Percentiles rank a stretch among this genome's conserved stretches.
Evolutionary conservation across 768 basidiomycete species (phyloP).

Genomic region (Tephrocybe sp.): DNA sequence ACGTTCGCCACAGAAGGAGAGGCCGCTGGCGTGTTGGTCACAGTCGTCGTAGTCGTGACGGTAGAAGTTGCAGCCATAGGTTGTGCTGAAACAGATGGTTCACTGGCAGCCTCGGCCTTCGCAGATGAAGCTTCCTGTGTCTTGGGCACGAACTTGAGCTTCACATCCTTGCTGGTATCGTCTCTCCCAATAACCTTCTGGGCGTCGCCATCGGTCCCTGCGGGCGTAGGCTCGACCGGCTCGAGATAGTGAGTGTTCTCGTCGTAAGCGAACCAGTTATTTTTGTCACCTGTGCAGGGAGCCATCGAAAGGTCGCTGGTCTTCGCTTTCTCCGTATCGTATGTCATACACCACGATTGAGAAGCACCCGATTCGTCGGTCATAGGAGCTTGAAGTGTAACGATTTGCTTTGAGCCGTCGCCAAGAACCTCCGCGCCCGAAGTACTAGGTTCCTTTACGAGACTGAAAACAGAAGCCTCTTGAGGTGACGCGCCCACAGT

Average conservation of each 20-base stretch:
- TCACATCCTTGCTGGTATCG: slow-evolving; percentile 40
- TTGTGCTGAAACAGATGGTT: neutral
- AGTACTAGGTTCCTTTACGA: slow-evolving; percentile 27
- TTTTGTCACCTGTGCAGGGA: slow-evolving; percentile 30
- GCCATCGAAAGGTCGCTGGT: slow-evolving; percentile 4
- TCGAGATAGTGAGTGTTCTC: slow-evolving; percentile 43
- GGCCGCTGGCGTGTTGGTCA: slow-evolving; percentile 21
- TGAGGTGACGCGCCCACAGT: slow-evolving; percentile 50
- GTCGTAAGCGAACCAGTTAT: slow-evolving; percentile 64
- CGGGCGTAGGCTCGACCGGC: slow-evolving; percentile 48
- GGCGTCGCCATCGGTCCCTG: slow-evolving; percentile 16
- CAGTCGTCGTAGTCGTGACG: slow-evolving; percentile 25
- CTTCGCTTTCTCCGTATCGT: slow-evolving; percentile 32
- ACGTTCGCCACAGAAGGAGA: slow-evolving; percentile 18
- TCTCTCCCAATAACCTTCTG: slow-evolving; percentile 22
- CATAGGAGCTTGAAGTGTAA: slow-evolving; percentile 35
- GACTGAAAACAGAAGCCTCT: slow-evolving; percentile 43
- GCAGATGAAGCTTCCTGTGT: slow-evolving; percentile 29
- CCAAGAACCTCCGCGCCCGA: too few relatives aligned
- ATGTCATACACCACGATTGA: slow-evolving; percentile 47
- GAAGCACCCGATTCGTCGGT: slow-evolving; percentile 34
- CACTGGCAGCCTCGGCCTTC: slow-evolving; percentile 16
- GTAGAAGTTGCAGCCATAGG: slow-evolving; percentile 20
- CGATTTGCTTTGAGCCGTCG: slow-evolving; percentile 24
- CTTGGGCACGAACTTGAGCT: slow-evolving; percentile 51